Evolutionary conservation across 352 stramenopile genomes (phyloP), one percentile per base, ranked within the genome.

Genomic region (Globisporangium iwayamae): DNA sequence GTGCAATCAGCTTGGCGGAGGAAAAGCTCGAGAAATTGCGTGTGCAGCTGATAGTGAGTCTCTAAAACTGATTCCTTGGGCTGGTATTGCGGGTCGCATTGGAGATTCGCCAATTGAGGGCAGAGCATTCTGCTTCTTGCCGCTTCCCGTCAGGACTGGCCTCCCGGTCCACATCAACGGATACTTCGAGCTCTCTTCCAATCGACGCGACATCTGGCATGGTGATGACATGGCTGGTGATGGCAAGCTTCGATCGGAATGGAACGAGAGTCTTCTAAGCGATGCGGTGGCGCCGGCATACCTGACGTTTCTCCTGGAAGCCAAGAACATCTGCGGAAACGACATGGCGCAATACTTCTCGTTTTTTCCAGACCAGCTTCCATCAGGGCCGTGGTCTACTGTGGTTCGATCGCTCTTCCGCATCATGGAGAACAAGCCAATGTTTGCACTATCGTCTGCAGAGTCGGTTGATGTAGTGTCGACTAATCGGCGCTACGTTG

Each of bases 181-280:
- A 11, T 98, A 97, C 75, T 98, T 98, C 72, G 92, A 98, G 65
- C 66, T 98, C n/a, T 93, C 85, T 8, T 94, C 85, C 6, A 94
- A 94, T 76, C 80, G 85, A 10, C 80, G 85, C 25, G 85, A 94
- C 38, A 90, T 94, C 57, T 94, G 85, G 85, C 79, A 86, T 45
- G 85, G 85, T 20, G 85, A 94, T 51, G 85, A 92, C 56, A 86
- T 94, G 77, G 81, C 77, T 47, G 85, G 85, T 52, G 83, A 94
- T 67, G 83, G 83, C 39, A 89, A 91, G 63, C 67, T 91, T 3
- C 75, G 85, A 2, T 94, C 85, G 5, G 76, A 90, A 46, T 94
- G 83, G 85, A 94, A 94, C 61, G 63, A 66, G 22, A 83, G 66
- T 36, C 62, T 94, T 8, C 70, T 94, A 22, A 63, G 70, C 22